phyloP scores from a whole-genome alignment of 139 green algal genomes.

The Tetraselmis striata region DNA sequence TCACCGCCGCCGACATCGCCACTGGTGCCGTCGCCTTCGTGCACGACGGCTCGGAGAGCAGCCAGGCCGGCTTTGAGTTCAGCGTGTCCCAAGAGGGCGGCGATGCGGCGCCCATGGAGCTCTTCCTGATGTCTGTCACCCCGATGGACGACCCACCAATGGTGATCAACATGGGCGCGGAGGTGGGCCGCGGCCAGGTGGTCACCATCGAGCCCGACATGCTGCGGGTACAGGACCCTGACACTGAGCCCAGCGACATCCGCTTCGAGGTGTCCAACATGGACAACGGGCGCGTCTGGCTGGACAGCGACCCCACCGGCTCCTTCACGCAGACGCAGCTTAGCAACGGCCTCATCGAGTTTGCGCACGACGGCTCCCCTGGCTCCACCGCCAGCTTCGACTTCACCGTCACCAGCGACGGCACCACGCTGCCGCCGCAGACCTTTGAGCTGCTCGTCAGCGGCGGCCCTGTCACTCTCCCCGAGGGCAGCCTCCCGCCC shows the following conservation, averaged over 20 bases:
- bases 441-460: background rate
- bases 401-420: background rate
- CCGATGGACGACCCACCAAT: background rate
- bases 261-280: background rate
- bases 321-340: background rate
- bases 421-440: background rate
- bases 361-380: background rate
- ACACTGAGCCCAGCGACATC: background rate
- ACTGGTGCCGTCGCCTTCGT: background rate
- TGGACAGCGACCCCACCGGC: background rate
- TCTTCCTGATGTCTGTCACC: background rate
- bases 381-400: background rate
- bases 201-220: background rate
- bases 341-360: background rate
- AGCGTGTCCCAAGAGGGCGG: background rate
- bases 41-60: background rate
- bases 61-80: background rate
- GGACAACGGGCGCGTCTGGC: background rate
- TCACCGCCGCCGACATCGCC: background rate
- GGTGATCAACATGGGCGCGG: background rate
- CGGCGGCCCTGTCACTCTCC: background rate
- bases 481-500: background rate
- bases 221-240: background rate
- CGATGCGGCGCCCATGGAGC: background rate
- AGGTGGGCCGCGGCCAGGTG: background rate